Percentiles rank a stretch among this genome's conserved stretches.
Conservation (phyloP, 805 yeast species). For the Kazachstania psychrophila region DNA sequence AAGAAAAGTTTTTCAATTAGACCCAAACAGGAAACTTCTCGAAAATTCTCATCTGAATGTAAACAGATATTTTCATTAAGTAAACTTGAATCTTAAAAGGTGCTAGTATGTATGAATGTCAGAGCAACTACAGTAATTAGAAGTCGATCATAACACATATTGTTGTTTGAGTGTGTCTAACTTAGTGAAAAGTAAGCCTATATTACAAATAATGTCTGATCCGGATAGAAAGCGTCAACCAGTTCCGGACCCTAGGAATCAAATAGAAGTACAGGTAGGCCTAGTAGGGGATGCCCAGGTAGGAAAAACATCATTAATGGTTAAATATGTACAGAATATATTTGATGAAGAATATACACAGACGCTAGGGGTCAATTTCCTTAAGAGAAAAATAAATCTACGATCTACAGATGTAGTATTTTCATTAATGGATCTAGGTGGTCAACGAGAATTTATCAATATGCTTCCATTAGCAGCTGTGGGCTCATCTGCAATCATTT, state of each 20-base stretch:
- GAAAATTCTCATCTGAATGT: no score
- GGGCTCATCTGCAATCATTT: conserved; percentile 83
- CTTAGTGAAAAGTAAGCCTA: no score
- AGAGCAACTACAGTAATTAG: no score
- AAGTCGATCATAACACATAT: no score
- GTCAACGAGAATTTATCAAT: conserved; percentile 85
- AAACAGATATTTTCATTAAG: no score
- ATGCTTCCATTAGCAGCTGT: conserved; percentile 88
- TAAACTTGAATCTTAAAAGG: no score
- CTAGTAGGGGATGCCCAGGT: conserved; percentile 91
- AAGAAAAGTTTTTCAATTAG: no score
- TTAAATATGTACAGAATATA: conserved; percentile 88
- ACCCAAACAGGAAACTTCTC: no score
- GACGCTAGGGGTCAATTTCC: conserved; percentile 87
- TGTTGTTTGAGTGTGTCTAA: no score
- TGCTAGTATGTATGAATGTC: no score
- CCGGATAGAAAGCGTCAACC: neutral
- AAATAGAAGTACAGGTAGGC: conserved; percentile 58
- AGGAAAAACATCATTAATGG: conserved; percentile 93
- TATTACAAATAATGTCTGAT: neutral
- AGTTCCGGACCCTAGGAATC: conserved; percentile 12
- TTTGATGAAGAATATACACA: conserved; percentile 88
- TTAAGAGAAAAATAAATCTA: conserved; percentile 78
- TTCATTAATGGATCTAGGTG: conserved; percentile 91
- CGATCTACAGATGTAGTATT: conserved; percentile 81